phyloP scores from a whole-genome alignment of 129 eudicot genomes.

The Arctium minus region DNA sequence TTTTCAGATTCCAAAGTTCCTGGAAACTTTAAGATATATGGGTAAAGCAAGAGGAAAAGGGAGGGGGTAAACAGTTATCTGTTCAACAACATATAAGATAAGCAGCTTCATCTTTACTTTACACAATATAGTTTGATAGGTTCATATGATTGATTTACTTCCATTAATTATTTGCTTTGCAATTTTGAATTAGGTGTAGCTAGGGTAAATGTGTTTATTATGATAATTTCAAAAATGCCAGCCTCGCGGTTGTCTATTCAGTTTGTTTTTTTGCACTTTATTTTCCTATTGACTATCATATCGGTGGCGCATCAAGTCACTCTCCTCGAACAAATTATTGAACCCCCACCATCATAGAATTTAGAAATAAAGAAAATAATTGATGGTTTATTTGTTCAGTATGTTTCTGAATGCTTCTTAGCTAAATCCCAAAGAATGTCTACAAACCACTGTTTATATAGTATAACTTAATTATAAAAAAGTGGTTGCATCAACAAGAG shows the following conservation, averaged over 20 bases:
- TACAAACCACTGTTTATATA: conserved; percentile 22
- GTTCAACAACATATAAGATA: background rate
- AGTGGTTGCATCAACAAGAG: conserved; percentile 34
- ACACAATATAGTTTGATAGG: background rate
- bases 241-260: conserved; percentile 26
- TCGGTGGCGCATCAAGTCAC: conserved; percentile 15
- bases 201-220: background rate
- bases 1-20: conserved; percentile 22
- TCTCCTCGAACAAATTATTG: conserved; percentile 28
- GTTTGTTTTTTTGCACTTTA: conserved; percentile 21
- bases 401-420: conserved; percentile 16
- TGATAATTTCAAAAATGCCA: conserved; percentile 20
- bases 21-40: conserved; percentile 17
- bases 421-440: conserved; percentile 34
- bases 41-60: background rate
- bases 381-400: conserved; percentile 9
- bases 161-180: background rate
- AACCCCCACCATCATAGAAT: conserved; percentile 19
- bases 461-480: conserved; percentile 13
- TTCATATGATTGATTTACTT: background rate
- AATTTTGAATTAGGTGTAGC: background rate
- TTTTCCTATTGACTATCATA: conserved; percentile 29
- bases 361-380: conserved; percentile 13
- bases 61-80: background rate
- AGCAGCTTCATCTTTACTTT: conserved; percentile 6